Evolutionary conservation across 2,329 filamentous ascomycete genomes (phyloP).

Genomic region (Setomelanomma holmii): DNA sequence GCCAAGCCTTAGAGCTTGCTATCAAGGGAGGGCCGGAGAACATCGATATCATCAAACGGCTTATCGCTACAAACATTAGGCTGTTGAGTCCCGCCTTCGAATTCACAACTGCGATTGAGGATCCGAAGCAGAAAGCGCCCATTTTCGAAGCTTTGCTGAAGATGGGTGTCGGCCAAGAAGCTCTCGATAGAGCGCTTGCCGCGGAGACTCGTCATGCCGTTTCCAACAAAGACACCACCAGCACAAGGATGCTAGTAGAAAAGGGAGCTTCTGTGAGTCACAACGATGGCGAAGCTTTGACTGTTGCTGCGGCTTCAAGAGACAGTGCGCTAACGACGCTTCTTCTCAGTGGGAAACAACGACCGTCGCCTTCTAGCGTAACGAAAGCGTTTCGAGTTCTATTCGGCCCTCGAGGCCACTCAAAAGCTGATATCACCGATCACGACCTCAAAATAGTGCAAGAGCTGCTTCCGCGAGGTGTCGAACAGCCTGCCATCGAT

Average conservation of each 20-base stretch:
- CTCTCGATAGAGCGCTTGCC: slow-evolving; percentile 37
- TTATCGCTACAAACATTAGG: slow-evolving; percentile 30
- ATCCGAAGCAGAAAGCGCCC: slow-evolving; percentile 29
- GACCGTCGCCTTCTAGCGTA: slow-evolving; percentile 30
- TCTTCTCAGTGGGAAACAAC: slow-evolving; percentile 54
- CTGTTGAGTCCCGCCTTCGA: slow-evolving; percentile 38
- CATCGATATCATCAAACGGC: slow-evolving; percentile 39
- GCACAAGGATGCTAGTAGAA: slow-evolving; percentile 36
- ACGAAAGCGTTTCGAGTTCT: slow-evolving; percentile 37
- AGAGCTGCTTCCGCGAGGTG: slow-evolving; percentile 34
- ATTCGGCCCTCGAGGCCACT: slow-evolving; percentile 23
- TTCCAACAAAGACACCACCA: slow-evolving; percentile 28
- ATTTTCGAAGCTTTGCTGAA: slow-evolving; percentile 35
- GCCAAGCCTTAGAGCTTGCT: slow-evolving; percentile 33
- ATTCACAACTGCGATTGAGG: slow-evolving; percentile 28
- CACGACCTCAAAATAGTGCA: slow-evolving; percentile 21
- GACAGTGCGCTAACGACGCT: slow-evolving; percentile 59
- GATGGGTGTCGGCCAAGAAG: slow-evolving; percentile 36
- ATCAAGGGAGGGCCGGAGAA: slow-evolving; percentile 39
- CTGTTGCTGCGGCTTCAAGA: slow-evolving; percentile 61
- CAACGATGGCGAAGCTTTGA: slow-evolving; percentile 62
- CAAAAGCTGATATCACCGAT: not conserved
- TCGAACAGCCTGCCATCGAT: slow-evolving; percentile 39
- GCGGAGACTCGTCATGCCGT: slow-evolving; percentile 31
- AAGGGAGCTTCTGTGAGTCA: slow-evolving; percentile 55